Conservation (phyloP, 805 yeast species). For the Wickerhamomyces bovis region DNA sequence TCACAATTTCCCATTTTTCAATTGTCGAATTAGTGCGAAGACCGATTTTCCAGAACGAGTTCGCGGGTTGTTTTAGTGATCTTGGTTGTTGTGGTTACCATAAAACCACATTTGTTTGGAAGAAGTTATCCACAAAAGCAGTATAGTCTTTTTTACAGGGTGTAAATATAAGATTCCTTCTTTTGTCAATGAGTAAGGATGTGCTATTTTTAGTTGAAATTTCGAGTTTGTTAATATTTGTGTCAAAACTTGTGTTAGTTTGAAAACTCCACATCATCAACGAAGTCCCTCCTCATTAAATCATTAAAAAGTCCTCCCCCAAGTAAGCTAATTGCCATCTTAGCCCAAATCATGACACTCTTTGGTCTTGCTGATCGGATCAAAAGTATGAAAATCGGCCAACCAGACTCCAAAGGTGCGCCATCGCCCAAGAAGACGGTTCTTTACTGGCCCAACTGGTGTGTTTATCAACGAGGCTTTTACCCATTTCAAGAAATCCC, state of each 20-base stretch:
- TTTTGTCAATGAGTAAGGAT: no score
- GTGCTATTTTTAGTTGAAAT: no score
- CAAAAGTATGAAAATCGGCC: not conserved
- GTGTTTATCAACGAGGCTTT: slow-evolving; percentile 58
- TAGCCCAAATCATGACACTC: not conserved
- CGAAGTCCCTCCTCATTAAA: no score
- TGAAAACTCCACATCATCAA: no score
- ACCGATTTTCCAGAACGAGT: not conserved
- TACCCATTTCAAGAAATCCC: slow-evolving; percentile 56
- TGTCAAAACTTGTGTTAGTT: no score
- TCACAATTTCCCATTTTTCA: not conserved
- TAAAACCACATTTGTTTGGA: no score
- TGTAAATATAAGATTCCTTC: no score
- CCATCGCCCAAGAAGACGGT: slow-evolving; percentile 22
- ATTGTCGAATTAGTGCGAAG: not conserved
- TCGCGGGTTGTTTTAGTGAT: not conserved
- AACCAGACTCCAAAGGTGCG: not conserved
- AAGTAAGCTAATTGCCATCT: no score
- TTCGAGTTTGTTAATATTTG: no score
- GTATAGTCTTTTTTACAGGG: no score
- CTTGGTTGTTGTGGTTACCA: not conserved
- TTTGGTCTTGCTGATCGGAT: not conserved
- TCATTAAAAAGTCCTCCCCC: no score
- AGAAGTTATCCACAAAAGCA: no score
- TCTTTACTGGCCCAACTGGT: slow-evolving; percentile 53